Evolutionary conservation across 1,284 basidiomycete genomes (phyloP), one percentile per base, ranked within the genome.

Genomic region (Amylostereum areolatum): DNA sequence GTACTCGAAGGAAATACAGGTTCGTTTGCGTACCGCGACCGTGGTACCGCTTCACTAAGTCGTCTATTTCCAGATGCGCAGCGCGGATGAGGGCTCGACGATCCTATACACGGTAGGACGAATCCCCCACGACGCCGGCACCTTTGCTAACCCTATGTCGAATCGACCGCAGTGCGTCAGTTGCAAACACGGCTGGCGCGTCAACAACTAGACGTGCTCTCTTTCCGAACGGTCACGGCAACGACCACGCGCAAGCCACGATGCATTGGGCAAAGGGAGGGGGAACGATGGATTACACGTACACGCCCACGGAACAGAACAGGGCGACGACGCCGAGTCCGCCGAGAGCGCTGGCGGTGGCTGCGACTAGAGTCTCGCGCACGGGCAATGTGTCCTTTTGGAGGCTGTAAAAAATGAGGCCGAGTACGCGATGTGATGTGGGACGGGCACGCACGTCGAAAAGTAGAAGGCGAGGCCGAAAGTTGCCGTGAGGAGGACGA

Each of bases 21-120:
- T 83, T 56, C 42, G 75, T 62, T 10, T 18, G 12, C 11, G 11
- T 36, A 11, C 5, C 9, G 10, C 10, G 28, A 12, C n/a, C 27
- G 25, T n/a, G 27, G 24, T 1, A 36, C 28, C 35, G 36, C 47
- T 18, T 36, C 35, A 12, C n/a, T 18, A 8, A 32, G 27, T n/a
- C 8, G 5, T 6, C 5, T 32, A 30, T 34, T 60, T 65, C 61
- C 70, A 93, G 83, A 72, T 93, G 60, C 80, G 92, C 48, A 89
- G 89, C 57, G 92, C 90, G 31, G 92, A 95, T 66, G 92, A 94
- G 73, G 92, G 91, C 2, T 89, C 89, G 32, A 95, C 92, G 4
- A 85, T 93, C 57, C 78, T 89, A 61, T 89, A 86, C 61, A 85
- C 80, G 6, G 85, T 87, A 60, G 53, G 81, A 70, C 34, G 50